phyloP scores from a whole-genome alignment of 2,329 filamentous ascomycete genomes.

The Lasiodiplodia theobromae region DNA sequence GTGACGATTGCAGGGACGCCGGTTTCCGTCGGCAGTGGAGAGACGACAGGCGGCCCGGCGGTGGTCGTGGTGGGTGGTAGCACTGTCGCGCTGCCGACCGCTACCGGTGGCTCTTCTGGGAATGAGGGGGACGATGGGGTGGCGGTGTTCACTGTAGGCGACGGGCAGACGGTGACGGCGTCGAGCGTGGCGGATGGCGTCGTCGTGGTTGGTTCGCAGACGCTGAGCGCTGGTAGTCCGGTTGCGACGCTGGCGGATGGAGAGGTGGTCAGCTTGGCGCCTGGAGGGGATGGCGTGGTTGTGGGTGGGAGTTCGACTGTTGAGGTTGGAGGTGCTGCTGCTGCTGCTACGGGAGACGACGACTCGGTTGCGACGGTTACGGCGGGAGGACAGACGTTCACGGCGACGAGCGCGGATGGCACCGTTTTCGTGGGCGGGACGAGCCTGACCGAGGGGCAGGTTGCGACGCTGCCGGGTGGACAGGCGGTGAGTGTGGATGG shows the following conservation, averaged over 20 bases:
- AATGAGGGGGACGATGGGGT: background rate
- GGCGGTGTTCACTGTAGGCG: background rate
- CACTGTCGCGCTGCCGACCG: background rate
- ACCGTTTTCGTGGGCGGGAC: constrained; percentile 7
- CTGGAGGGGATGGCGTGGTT: background rate
- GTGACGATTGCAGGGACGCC: background rate
- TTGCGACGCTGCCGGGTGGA: background rate
- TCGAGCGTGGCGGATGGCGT: background rate
- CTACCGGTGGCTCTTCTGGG: background rate
- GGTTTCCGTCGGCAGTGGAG: background rate
- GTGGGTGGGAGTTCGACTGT: background rate
- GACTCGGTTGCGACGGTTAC: background rate
- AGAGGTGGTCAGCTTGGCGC: constrained; percentile 6
- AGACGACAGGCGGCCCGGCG: background rate
- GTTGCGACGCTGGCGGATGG: constrained; percentile 3
- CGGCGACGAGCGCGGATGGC: constrained; percentile 7
- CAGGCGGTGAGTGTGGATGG: constrained; percentile 1
- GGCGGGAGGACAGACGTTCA: background rate
- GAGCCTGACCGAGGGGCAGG: background rate
- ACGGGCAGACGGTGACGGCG: constrained; percentile 4
- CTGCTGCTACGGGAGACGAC: background rate
- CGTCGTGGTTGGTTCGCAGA: background rate
- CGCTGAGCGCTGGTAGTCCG: background rate
- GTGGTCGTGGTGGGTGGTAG: background rate
- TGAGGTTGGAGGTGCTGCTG: background rate